Evolutionary conservation across 371 early-diverging fungal genomes (phyloP), one percentile per base, ranked within the genome.

Genomic region (Mucor ambiguus): DNA sequence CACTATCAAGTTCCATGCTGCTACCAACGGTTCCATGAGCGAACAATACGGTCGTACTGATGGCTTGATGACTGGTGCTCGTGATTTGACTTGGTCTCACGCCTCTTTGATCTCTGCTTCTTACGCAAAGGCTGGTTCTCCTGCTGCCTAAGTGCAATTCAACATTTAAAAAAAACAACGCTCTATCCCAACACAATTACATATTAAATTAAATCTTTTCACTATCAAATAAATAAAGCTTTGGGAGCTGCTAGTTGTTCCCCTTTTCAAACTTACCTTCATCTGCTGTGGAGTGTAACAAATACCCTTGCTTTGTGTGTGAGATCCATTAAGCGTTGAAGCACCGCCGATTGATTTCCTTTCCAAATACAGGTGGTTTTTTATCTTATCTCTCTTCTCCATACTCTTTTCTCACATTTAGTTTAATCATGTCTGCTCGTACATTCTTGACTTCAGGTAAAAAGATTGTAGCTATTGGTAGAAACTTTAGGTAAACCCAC

Each of bases 391-490:
- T 32, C n/a, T 56, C 20, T 9, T 56, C 10, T 49, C 24, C 41
- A 35, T 35, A 49, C 30, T 32, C 52, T 52, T 29, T 29, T 26
- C 37, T 35, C 37, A 35, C 37, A n/a, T 56, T 55, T 33, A 26
- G 43, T n/a, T 38, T 6, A 38, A 28, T n/a, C 20, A 71, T 73
- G 85, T 72, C 80, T 44, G 75, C 83, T 20, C 79, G 80, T 60
- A 78, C 85, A 49, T 91, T 92, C 60, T 68, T 84, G 12, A 71
- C 71, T 10, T 78, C 81, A n/a, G 92, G 95, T 46, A 89, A 91
- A 69, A 96, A 95, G 75, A 95, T 97, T 64, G 87, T 96, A 48
- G 96, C 94, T 64, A 94, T 97, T 64, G 97, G 97, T 10, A 83
- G 97, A 30, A 95, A 95, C 87, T 96, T 79, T 63, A 77, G 82